These are phyloP conservation scores for Gymnopilus dilepis DNA, from an alignment of 768 basidiomycete species.

Conservation along the genomic window DNA sequence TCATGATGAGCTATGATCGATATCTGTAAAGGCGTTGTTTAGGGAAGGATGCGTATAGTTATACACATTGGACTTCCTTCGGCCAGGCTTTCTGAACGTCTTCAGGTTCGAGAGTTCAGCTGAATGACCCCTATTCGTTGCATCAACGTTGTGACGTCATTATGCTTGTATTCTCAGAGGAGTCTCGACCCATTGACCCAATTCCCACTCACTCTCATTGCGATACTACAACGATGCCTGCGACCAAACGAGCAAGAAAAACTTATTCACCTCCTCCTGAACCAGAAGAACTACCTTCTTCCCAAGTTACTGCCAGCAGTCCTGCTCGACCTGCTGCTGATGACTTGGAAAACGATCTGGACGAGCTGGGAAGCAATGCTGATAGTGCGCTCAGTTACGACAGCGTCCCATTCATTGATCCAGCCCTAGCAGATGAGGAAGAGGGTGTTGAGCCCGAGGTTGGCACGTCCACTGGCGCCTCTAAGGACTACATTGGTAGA, in stretches of 20 bases:
- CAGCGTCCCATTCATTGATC: neutral
- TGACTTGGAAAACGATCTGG: neutral
- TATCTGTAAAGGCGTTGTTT: no score
- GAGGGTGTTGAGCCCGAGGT: neutral
- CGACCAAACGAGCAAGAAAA: neutral
- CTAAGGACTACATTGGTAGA: neutral
- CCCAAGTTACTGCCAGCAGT: neutral
- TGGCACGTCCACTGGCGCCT: neutral
- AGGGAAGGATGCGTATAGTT: no score
- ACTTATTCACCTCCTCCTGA: neutral
- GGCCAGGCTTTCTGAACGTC: no score
- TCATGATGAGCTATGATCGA: constrained; percentile 23
- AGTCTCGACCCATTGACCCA: neutral
- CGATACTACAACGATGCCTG: constrained; percentile 2
- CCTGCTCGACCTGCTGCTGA: neutral
- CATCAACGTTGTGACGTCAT: neutral
- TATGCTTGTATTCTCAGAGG: neutral
- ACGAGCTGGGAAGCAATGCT: neutral
- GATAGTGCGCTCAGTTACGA: neutral
- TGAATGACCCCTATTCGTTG: neutral
- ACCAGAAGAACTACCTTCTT: neutral
- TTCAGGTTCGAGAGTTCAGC: no score
- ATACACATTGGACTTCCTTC: no score
- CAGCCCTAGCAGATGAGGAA: neutral
- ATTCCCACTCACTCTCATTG: neutral